phyloP scores from a whole-genome alignment of 1,139 yeast genomes.

The Lodderomyces metapsilosis region DNA sequence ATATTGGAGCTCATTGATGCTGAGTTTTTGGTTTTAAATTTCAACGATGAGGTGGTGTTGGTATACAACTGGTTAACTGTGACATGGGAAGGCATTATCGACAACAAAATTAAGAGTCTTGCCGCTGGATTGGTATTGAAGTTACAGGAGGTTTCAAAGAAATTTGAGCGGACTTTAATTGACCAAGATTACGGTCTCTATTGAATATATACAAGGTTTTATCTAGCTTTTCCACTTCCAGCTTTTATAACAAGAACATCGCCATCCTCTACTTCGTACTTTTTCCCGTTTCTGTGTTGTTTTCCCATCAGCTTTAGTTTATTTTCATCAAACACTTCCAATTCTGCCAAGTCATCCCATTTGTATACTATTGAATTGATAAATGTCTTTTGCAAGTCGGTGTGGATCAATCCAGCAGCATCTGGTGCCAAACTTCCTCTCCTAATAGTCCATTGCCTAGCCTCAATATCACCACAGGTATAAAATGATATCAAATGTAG shows the following conservation, averaged over 20 bases:
- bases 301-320: slow-evolving; percentile 48
- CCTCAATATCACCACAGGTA: slow-evolving; percentile 89
- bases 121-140: slow-evolving; percentile 51
- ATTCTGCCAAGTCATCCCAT: slow-evolving; percentile 58
- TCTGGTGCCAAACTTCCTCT: slow-evolving; percentile 80
- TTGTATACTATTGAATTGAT: slow-evolving; percentile 86
- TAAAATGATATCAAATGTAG: slow-evolving; percentile 78
- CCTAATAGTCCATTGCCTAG: slow-evolving; percentile 89
- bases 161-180: slow-evolving; percentile 16
- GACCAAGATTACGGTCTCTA: slow-evolving; percentile 19
- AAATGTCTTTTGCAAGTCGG: slow-evolving; percentile 81
- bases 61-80: slow-evolving; percentile 41
- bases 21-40: slow-evolving; percentile 27
- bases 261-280: slow-evolving; percentile 72
- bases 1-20: slow-evolving; percentile 46
- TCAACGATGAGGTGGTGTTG: slow-evolving; percentile 29
- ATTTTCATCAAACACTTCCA: slow-evolving; percentile 41
- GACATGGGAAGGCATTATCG: slow-evolving; percentile 48
- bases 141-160: slow-evolving; percentile 26
- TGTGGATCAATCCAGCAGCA: slow-evolving; percentile 93
- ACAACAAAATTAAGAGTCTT: slow-evolving; percentile 42
- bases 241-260: slow-evolving; percentile 68
- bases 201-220: slow-evolving; percentile 8
- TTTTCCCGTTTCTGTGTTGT: slow-evolving; percentile 64
- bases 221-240: slow-evolving; percentile 35